phyloP scores from a whole-genome alignment of 495 filamentous ascomycete species.

The Neurospora sublineolata region DNA sequence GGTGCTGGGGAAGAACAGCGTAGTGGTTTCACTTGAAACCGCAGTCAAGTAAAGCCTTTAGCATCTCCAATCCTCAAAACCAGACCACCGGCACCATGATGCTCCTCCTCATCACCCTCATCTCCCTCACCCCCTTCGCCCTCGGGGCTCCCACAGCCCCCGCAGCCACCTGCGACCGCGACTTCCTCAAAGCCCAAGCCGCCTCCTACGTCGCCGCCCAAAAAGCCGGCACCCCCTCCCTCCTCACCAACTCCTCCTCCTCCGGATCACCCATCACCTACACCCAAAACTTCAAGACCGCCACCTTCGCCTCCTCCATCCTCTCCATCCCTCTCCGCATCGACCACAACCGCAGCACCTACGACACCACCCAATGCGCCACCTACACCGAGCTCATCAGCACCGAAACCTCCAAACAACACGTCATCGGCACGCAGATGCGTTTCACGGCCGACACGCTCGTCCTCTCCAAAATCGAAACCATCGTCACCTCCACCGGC shows the following conservation, averaged over 20 bases:
- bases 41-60: not conserved
- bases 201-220: constrained; percentile 33
- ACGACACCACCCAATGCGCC: constrained; percentile 39
- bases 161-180: constrained; percentile 7
- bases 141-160: not conserved
- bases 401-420: constrained; percentile 29
- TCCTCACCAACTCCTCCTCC: constrained; percentile 13
- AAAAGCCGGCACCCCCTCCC: constrained; percentile 22
- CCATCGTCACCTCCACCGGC: constrained; percentile 30
- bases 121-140: not conserved
- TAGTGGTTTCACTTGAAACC: not conserved
- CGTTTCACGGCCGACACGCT: constrained; percentile 19
- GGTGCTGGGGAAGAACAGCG: not conserved
- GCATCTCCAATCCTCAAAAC: not conserved
- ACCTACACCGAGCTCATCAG: constrained; percentile 42
- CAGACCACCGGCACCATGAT: not conserved
- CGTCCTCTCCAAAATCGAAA: constrained; percentile 28
- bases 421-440: constrained; percentile 40
- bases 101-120: not conserved
- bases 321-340: constrained; percentile 31
- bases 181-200: constrained; percentile 10
- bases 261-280: constrained; percentile 6
- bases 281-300: constrained; percentile 26
- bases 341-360: constrained; percentile 35
- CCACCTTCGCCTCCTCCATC: constrained; percentile 25